Evolutionary conservation across 1,284 basidiomycete species (phyloP), one percentile per base, ranked within the genome.

Genomic region (Ganoderma lucidum): DNA sequence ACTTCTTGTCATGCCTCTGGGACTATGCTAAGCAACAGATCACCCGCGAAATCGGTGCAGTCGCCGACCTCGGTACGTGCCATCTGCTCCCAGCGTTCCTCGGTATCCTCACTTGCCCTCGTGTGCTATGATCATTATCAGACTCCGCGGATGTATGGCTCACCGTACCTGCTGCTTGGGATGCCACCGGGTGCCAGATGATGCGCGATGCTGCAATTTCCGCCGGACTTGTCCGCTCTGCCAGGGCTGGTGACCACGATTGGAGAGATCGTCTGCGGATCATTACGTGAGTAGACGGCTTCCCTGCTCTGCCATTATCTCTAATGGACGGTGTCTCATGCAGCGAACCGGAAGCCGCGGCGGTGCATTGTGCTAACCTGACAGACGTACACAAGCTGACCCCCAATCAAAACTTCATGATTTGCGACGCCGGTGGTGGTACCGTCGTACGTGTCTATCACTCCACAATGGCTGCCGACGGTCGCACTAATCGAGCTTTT

Each of bases 141-240:
- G 93, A 93, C 78, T 84, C 89, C 48, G 93, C 92, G 60, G 90
- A 93, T 74, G 90, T 95, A 6, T 91, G 91, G 85, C 81, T 95
- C 62, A 94, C 93, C 10, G 93, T 94, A 9, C 94, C 93, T 64
- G 94, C 93, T 15, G 92, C 93, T 44, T 95, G 94, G 94, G 93
- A 95, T 78, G 92, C 90, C 0, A 89, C 85, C 72, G 93, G 92
- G 0, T 93, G 91, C 74, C 89, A 91, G 70, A 85, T 94, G 73
- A 95, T 96, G 93, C 86, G 92, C 39, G 89, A 90, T 65, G 93
- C 93, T 58, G 93, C 93, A 6, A 91, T 95, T 70, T 82, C 84
- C 32, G 93, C 93, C 17, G 92, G 92, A 0, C 84, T 96, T 9
- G 93, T 95, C 15, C 89, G 89, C 70, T 89, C 88, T 65, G 82